These are phyloP conservation scores for Penicillium antarcticum DNA, from an alignment of 495 filamentous ascomycete species.

Conservation along the genomic window DNA sequence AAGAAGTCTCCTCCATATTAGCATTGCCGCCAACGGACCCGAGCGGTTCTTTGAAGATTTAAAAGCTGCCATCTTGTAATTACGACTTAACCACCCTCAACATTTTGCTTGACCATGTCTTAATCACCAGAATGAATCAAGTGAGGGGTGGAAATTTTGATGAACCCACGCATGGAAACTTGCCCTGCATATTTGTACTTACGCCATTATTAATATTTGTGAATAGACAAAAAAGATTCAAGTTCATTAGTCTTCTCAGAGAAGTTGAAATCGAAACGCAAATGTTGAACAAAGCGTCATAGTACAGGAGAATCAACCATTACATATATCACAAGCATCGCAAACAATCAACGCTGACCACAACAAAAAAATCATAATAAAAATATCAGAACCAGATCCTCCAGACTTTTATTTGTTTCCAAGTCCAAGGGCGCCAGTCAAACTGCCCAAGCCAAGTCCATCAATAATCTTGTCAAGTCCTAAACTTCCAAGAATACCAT, in stretches of 20 bases:
- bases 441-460: slow-evolving; percentile 64
- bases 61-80: slow-evolving; percentile 2
- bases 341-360: background rate
- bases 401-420: slow-evolving; percentile 25
- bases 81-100: slow-evolving; percentile 1
- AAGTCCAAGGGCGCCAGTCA: slow-evolving; percentile 53
- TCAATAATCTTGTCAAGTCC: slow-evolving; percentile 76
- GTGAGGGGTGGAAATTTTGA: slow-evolving; percentile 12
- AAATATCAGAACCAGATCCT: background rate
- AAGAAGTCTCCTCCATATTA: background rate
- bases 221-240: slow-evolving; percentile 5
- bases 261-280: background rate
- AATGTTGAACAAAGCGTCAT: background rate
- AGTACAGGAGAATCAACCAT: background rate
- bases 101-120: background rate
- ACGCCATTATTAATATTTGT: slow-evolving; percentile 9
- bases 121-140: background rate
- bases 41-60: background rate
- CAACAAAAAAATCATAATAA: background rate
- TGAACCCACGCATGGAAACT: slow-evolving; percentile 2
- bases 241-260: background rate
- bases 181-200: slow-evolving; percentile 6
- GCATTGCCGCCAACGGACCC: background rate
- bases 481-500: slow-evolving; percentile 74
- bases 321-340: background rate